Conservation (phyloP, 495 filamentous ascomycete genomes). For the Penicillium paradoxum region DNA sequence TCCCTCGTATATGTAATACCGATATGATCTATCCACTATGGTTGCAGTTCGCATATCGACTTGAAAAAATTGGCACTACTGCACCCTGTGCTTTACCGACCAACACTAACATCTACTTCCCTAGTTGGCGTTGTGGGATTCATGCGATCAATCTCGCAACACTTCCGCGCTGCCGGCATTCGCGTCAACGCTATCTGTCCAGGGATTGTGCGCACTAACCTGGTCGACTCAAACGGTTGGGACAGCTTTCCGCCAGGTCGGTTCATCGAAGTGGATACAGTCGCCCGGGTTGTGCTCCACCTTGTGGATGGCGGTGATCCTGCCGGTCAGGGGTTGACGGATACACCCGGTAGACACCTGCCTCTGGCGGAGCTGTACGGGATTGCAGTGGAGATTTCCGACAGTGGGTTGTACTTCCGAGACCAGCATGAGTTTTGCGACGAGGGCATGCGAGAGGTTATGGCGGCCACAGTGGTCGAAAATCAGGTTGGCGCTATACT, state of each 20-base stretch:
- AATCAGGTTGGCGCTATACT: constrained; percentile 21
- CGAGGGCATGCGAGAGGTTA: constrained; percentile 20
- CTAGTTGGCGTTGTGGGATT: constrained; percentile 20
- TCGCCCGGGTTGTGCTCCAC: constrained; percentile 11
- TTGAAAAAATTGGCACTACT: no score
- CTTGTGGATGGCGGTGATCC: constrained; percentile 14
- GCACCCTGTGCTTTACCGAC: not conserved
- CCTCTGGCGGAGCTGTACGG: constrained; percentile 11
- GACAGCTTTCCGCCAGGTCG: constrained; percentile 9
- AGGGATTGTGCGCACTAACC: constrained; percentile 17
- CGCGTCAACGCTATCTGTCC: constrained; percentile 23
- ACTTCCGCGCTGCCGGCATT: constrained; percentile 10
- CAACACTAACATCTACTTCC: not conserved
- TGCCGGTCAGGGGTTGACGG: constrained; percentile 14
- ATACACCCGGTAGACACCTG: constrained; percentile 5
- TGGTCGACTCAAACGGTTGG: constrained; percentile 15
- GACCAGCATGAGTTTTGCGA: constrained; percentile 21
- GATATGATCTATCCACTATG: not conserved
- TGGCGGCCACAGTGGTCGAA: constrained; percentile 21
- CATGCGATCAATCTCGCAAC: constrained; percentile 17
- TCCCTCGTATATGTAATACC: not conserved
- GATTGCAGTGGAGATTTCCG: constrained; percentile 19
- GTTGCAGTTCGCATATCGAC: no score
- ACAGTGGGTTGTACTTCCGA: constrained; percentile 15
- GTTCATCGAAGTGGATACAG: constrained; percentile 9